Evolutionary conservation across 2,329 filamentous ascomycete species (phyloP).

Genomic region (Cylindrodendrum hubeiense): DNA sequence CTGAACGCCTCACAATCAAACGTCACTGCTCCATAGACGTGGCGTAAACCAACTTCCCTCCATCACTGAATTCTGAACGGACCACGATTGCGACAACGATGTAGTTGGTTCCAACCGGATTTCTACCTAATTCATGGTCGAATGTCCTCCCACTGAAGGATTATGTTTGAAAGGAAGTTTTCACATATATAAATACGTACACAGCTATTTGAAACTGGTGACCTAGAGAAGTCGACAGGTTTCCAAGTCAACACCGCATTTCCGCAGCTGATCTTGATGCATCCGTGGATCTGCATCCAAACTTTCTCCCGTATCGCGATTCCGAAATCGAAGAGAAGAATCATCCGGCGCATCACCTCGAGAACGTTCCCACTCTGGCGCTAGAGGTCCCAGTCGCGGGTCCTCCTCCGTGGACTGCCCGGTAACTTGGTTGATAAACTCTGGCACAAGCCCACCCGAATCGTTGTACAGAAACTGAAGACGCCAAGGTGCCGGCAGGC

Average conservation of each 20-base stretch:
- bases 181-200: too few relatives aligned
- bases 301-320: not conserved
- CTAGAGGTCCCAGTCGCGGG: not conserved
- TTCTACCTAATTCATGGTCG: too few relatives aligned
- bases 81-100: too few relatives aligned
- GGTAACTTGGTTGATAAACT: not conserved
- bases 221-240: not conserved
- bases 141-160: too few relatives aligned
- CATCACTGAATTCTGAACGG: too few relatives aligned
- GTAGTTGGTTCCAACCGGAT: too few relatives aligned
- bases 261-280: not conserved
- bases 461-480: not conserved
- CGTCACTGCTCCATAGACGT: too few relatives aligned
- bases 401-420: not conserved
- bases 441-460: not conserved
- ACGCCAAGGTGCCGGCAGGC: not conserved
- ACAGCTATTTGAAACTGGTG: too few relatives aligned
- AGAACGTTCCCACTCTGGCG: not conserved
- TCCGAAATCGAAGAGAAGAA: not conserved
- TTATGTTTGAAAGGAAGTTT: too few relatives aligned
- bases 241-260: not conserved
- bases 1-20: too few relatives aligned
- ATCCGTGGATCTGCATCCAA: conserved; percentile 1
- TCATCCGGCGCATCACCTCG: not conserved
- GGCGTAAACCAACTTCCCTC: too few relatives aligned